Percentiles rank a stretch among this genome's conserved stretches.
These are phyloP conservation scores for Allomyces macrogynus DNA, from an alignment of 192 early-diverging fungal species.

Conservation along the genomic window DNA sequence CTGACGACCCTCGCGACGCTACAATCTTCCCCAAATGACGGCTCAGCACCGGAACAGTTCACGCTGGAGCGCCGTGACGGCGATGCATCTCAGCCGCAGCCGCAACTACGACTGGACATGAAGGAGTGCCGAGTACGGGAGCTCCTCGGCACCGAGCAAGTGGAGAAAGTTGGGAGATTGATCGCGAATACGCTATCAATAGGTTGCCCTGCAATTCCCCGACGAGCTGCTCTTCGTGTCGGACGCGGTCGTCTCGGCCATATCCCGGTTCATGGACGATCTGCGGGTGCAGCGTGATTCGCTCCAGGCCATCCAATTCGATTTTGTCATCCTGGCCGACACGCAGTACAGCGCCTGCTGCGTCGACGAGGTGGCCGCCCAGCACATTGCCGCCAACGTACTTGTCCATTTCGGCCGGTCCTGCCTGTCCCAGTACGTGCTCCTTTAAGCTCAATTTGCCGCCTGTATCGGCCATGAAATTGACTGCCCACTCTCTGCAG, in stretches of 20 bases:
- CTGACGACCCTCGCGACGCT: no score
- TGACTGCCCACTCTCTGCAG: conserved; percentile 11
- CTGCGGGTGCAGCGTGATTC: no score
- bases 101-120: no score
- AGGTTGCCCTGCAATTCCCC: conserved; percentile 81
- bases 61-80: no score
- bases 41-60: no score
- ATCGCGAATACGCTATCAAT: conserved; percentile 2
- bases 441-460: not conserved
- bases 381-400: conserved; percentile 67
- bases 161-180: no score
- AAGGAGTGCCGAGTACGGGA: no score
- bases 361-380: conserved; percentile 88
- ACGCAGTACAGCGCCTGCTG: conserved; percentile 66
- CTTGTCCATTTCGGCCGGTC: conserved; percentile 90
- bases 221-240: conserved; percentile 62
- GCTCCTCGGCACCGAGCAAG: no score
- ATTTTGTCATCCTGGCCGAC: conserved; percentile 71
- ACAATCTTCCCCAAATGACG: no score
- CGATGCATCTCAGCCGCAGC: no score
- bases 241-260: conserved; percentile 23
- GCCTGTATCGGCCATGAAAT: not conserved
- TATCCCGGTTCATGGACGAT: no score
- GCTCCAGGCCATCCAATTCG: not conserved
- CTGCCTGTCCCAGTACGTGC: conserved; percentile 57